Base-by-base conservation (phyloP, 2,329 filamentous ascomycete species). In the Ramichloridium luteum region DNA sequence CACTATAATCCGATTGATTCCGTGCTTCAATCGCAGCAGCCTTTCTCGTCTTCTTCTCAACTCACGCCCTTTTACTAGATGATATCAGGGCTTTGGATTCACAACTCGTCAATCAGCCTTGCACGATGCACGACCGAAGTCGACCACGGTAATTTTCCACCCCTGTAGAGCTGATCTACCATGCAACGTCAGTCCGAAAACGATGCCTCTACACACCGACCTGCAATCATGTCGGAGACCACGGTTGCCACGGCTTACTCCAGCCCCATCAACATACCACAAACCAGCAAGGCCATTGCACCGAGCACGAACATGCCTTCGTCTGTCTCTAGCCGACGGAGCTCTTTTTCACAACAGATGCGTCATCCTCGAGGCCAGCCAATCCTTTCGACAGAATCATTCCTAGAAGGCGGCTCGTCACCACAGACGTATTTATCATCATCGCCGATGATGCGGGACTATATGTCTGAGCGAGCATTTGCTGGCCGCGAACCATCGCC, bases 401-500 rank as follows among this genome's bases (percentile, higher is more conserved):
- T 43, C 25, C 32, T 32, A 27, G 48, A 49, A 13, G 38, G 27
- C 22, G 41, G 32, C 25, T 32, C 43, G 14, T 50, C 47, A 13
- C 45, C 46, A 6, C 43, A 45, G 17, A 30, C 33, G 4, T 48
- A 45, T 28, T 25, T 43, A 5, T 45, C 46, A 10, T 41, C 46
- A 4, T 44, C 41, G n/a, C 34, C 36, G 6, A 30, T 44, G 12
- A 35, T 44, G 13, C 37, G 39, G 5, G 37, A 45, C 25, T 44
- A 46, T 8, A 38, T 41, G 39, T 38, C 45, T 10, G 47, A 51
- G n/a, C 38, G 41, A 13, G 25, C 44, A 5, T 39, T 60, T 40
- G 61, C 67, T 32, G 65, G 52, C 26, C 64, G 43, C 69, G 71
- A 50, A 44, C 67, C 72, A 4, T 76, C 74, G 49, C 58, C 62